phyloP scores from a whole-genome alignment of 1,139 yeast species.

The Yamadazyma friedrichii region DNA sequence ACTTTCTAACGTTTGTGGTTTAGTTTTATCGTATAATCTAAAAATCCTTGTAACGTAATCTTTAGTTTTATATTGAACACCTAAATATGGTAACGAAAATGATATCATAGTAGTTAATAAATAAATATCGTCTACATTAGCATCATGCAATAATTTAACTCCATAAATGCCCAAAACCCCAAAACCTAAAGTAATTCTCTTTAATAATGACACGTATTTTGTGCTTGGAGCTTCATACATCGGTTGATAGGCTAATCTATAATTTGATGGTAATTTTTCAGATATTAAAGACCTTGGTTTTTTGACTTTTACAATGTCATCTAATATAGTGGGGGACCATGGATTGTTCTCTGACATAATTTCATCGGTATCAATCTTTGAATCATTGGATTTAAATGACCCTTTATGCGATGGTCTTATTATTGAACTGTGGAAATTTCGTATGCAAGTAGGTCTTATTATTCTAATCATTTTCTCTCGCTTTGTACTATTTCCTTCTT shows the following conservation, averaged over 20 bases:
- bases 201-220: slow-evolving; percentile 53
- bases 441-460: background rate
- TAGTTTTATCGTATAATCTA: slow-evolving; percentile 61
- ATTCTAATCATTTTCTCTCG: background rate
- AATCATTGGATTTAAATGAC: slow-evolving; percentile 28
- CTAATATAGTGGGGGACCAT: slow-evolving; percentile 47
- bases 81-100: slow-evolving; percentile 47
- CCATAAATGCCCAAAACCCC: slow-evolving; percentile 56
- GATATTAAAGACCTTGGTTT: slow-evolving; percentile 23
- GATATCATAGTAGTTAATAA: slow-evolving; percentile 43
- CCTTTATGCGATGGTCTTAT: slow-evolving; percentile 14
- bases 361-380: slow-evolving; percentile 43
- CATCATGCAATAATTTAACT: slow-evolving; percentile 52
- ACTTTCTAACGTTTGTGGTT: slow-evolving; percentile 66
- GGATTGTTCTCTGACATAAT: slow-evolving; percentile 44
- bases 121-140: slow-evolving; percentile 57
- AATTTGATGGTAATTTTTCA: slow-evolving; percentile 39
- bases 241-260: slow-evolving; percentile 52
- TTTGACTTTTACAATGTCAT: slow-evolving; percentile 35
- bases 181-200: slow-evolving; percentile 53
- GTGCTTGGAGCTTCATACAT: slow-evolving; percentile 58
- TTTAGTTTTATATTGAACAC: slow-evolving; percentile 53
- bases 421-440: background rate
- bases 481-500: background rate
- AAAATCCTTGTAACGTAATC: slow-evolving; percentile 74